A percentile compares a stretch with the other conserved stretches of the same genome.
These are phyloP conservation scores for Colletotrichum nymphaeae DNA, from an alignment of 2,329 filamentous ascomycete genomes.

Conservation along the genomic window DNA sequence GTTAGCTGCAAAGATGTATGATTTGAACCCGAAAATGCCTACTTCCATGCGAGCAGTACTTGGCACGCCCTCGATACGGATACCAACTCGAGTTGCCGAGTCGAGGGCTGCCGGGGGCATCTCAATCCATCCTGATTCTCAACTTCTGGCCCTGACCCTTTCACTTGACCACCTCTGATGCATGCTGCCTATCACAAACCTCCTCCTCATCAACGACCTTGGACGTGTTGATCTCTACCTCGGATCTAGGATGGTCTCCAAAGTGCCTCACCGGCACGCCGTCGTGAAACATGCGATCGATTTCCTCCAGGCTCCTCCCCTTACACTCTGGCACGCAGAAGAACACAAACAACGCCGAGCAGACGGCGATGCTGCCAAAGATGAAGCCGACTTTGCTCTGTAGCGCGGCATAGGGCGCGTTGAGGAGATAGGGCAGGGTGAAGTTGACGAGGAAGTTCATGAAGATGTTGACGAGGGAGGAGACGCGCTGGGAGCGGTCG, in stretches of 20 bases:
- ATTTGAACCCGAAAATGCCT: too few relatives aligned
- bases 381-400: slow-evolving; percentile 37
- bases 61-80: too few relatives aligned
- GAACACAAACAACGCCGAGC: slow-evolving; percentile 36
- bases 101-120: neutral
- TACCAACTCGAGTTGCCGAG: too few relatives aligned
- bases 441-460: slow-evolving; percentile 38
- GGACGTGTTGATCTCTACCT: neutral
- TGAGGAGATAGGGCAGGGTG: slow-evolving; percentile 37
- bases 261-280: slow-evolving; percentile 37
- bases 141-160: neutral
- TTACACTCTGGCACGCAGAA: slow-evolving; percentile 39
- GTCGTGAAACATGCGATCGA: slow-evolving; percentile 40
- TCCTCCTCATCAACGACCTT: slow-evolving; percentile 21
- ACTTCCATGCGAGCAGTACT: too few relatives aligned
- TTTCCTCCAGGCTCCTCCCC: slow-evolving; percentile 40
- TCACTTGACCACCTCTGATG: neutral
- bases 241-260: slow-evolving; percentile 24
- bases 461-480: slow-evolving; percentile 36
- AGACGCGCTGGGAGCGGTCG: slow-evolving; percentile 28
- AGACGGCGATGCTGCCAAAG: slow-evolving; percentile 35
- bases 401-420: slow-evolving; percentile 34
- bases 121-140: neutral
- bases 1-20: too few relatives aligned
- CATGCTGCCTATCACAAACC: neutral